Percentiles rank a stretch among this genome's conserved stretches.
Conservation (phyloP, 331 rosid species). For the Pyrus hybrid region DNA sequence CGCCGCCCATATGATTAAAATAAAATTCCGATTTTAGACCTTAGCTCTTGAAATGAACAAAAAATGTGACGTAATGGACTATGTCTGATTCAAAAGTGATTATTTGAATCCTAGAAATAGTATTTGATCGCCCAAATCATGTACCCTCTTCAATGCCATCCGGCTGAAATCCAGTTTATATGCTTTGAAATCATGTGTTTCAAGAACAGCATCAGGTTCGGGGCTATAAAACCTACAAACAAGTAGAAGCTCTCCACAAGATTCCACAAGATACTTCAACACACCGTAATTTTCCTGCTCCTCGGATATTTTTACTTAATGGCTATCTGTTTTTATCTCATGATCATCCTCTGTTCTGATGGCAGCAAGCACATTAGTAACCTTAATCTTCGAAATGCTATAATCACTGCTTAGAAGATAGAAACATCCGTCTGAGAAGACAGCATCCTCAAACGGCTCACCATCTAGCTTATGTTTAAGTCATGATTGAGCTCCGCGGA, state of each 20-base stretch:
- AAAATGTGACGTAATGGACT: no score
- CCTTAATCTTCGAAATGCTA: conserved; percentile 31
- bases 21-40: no score
- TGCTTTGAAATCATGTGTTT: background rate
- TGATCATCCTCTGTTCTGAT: conserved; percentile 1
- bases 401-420: conserved; percentile 34
- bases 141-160: conserved; percentile 40
- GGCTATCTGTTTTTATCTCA: conserved; percentile 22
- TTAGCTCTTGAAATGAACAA: no score
- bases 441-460: conserved; percentile 51
- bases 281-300: background rate
- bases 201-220: conserved; percentile 17
- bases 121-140: conserved; percentile 27
- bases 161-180: conserved; percentile 15
- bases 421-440: conserved; percentile 46
- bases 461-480: conserved; percentile 28
- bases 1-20: no score
- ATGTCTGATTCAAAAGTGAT: no score
- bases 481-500: conserved; percentile 14
- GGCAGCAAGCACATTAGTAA: conserved; percentile 11
- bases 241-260: conserved; percentile 18
- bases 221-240: conserved; percentile 28
- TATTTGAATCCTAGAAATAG: conserved; percentile 29
- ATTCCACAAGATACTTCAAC: conserved; percentile 19
- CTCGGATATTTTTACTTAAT: conserved; percentile 24